Conservation (phyloP, 805 yeast species). For the Jamesozyma piceae region DNA sequence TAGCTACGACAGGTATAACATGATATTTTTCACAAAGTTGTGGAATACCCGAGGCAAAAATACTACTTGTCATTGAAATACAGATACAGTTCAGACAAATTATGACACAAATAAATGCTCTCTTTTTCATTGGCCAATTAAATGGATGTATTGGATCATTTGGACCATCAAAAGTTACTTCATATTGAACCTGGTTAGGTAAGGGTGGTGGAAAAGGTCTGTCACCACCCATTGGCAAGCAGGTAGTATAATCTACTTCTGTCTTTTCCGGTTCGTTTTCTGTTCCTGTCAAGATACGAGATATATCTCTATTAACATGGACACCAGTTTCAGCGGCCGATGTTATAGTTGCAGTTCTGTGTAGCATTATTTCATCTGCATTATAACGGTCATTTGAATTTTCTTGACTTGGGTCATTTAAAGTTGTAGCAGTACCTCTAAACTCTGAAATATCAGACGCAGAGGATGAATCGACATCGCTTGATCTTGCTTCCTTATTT, state of each 20-base stretch:
- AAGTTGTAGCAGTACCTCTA: neutral
- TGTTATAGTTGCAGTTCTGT: slow-evolving; percentile 8
- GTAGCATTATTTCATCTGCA: neutral
- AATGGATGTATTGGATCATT: slow-evolving; percentile 74
- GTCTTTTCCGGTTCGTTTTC: slow-evolving; percentile 8
- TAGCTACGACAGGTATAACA: slow-evolving; percentile 57
- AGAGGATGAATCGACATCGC: slow-evolving; percentile 2
- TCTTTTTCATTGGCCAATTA: slow-evolving; percentile 54
- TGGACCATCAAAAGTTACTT: slow-evolving; percentile 69
- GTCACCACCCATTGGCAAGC: slow-evolving; percentile 51
- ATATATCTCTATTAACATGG: slow-evolving; percentile 9
- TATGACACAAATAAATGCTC: slow-evolving; percentile 35
- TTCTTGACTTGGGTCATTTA: neutral
- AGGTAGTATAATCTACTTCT: slow-evolving; percentile 8
- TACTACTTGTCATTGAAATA: slow-evolving; percentile 74
- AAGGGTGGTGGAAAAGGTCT: slow-evolving; percentile 54
- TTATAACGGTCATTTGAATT: neutral
- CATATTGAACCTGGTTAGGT: slow-evolving; percentile 46
- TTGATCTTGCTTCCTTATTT: neutral
- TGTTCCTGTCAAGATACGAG: slow-evolving; percentile 11
- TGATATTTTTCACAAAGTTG: slow-evolving; percentile 43
- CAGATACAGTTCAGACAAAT: slow-evolving; percentile 42
- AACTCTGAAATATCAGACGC: slow-evolving; percentile 11
- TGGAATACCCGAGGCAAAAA: slow-evolving; percentile 55
- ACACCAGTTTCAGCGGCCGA: slow-evolving; percentile 12